Conservation (phyloP, 2,329 filamentous ascomycete species). For the Fusarium sp. region DNA sequence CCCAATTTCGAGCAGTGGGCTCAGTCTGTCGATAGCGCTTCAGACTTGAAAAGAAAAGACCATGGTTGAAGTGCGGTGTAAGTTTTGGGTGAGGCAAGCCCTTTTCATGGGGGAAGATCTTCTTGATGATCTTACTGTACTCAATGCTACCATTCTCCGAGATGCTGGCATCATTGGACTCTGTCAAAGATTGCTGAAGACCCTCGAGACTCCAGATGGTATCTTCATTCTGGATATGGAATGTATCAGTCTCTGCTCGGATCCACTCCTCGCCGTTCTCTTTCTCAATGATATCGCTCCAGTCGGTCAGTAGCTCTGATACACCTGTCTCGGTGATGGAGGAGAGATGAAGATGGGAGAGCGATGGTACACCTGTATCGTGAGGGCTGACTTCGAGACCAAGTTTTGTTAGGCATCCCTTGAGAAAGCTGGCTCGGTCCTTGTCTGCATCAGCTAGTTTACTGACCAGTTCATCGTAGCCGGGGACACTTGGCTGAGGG, state of each 20-base stretch:
- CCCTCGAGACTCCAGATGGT: slow-evolving; percentile 70
- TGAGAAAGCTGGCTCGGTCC: slow-evolving; percentile 79
- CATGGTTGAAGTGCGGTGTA: slow-evolving; percentile 89
- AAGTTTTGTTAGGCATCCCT: slow-evolving; percentile 82
- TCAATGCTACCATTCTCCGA: slow-evolving; percentile 72
- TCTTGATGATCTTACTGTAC: slow-evolving; percentile 80
- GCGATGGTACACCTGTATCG: slow-evolving; percentile 77
- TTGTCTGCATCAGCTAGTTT: slow-evolving; percentile 77
- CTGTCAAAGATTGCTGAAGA: slow-evolving; percentile 66
- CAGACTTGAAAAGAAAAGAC: slow-evolving; percentile 80
- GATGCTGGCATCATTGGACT: slow-evolving; percentile 41
- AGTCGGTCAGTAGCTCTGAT: slow-evolving; percentile 74
- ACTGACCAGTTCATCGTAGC: slow-evolving; percentile 78
- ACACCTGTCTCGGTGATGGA: slow-evolving; percentile 74
- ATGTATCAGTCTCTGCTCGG: slow-evolving; percentile 84
- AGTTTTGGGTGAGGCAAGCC: slow-evolving; percentile 76
- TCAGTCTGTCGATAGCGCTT: slow-evolving; percentile 71
- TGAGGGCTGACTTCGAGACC: slow-evolving; percentile 83
- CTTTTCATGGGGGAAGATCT: slow-evolving; percentile 78
- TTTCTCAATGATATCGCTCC: slow-evolving; percentile 75
- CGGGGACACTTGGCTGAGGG: slow-evolving; percentile 73
- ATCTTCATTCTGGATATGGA: slow-evolving; percentile 78
- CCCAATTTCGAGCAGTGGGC: slow-evolving; percentile 76
- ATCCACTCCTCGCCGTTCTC: slow-evolving; percentile 79
- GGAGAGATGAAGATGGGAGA: slow-evolving; percentile 87